phyloP scores from a whole-genome alignment of 176 grass and related monocot genomes.

The Rhynchospora pubera region DNA sequence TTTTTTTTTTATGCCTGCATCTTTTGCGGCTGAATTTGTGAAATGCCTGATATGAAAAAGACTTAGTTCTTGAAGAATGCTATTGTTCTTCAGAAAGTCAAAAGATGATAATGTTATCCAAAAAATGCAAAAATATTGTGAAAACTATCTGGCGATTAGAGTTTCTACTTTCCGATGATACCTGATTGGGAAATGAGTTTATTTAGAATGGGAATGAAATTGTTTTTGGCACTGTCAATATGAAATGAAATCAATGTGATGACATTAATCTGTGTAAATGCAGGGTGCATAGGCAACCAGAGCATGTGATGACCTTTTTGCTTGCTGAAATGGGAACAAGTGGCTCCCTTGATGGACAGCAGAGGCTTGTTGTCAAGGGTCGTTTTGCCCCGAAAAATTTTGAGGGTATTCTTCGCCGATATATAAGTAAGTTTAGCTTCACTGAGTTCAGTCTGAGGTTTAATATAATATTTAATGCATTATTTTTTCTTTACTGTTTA shows the following conservation, averaged over 20 bases:
- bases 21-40: neutral
- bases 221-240: neutral
- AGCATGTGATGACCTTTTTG: slow-evolving; percentile 88
- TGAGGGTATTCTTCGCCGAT: slow-evolving; percentile 64
- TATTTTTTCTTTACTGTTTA: neutral
- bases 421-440: slow-evolving; percentile 55
- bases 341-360: slow-evolving; percentile 82
- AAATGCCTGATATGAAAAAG: neutral
- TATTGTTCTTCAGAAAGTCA: neutral
- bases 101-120: too few relatives aligned
- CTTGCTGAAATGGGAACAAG: slow-evolving; percentile 82
- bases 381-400: slow-evolving; percentile 74
- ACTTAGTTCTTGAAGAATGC: neutral
- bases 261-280: neutral
- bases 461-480: neutral
- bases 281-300: slow-evolving; percentile 91
- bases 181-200: neutral
- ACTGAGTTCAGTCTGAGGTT: neutral
- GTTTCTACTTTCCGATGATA: neutral
- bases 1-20: neutral
- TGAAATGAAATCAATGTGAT: neutral
- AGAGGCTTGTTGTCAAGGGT: slow-evolving; percentile 84
- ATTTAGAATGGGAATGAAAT: neutral
- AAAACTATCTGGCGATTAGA: neutral
- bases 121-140: neutral